A percentile compares a stretch with the other conserved stretches of the same genome.
Evolutionary conservation across 2,329 filamentous ascomycete genomes (phyloP).

Genomic region (Alternaria postmessia): DNA sequence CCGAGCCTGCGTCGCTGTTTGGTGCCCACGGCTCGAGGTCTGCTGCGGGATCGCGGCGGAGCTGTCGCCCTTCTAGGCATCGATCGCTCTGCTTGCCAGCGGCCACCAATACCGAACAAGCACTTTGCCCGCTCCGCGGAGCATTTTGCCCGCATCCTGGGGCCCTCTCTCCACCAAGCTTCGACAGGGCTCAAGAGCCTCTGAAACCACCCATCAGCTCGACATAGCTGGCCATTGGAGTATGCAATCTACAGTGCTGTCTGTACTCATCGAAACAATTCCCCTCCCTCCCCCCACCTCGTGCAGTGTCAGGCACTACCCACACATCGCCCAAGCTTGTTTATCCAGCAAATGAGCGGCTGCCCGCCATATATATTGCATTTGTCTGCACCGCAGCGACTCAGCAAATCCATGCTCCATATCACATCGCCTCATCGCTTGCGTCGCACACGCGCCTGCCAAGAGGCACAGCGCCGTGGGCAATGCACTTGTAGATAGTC

Average conservation of each 20-base stretch:
- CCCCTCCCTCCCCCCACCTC: neutral
- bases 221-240: neutral
- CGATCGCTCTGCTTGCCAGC: slow-evolving; percentile 8
- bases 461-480: slow-evolving; percentile 8
- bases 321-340: neutral
- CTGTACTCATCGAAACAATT: neutral
- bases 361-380: slow-evolving; percentile 16
- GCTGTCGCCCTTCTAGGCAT: neutral
- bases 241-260: neutral
- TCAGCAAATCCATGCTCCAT: slow-evolving; percentile 18
- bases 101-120: slow-evolving; percentile 20
- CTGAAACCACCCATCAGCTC: slow-evolving; percentile 1
- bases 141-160: slow-evolving; percentile 7
- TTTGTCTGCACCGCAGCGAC: slow-evolving; percentile 18
- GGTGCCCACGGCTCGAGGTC: slow-evolving; percentile 21
- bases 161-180: slow-evolving; percentile 4
- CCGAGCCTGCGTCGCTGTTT: slow-evolving; percentile 14
- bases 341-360: slow-evolving; percentile 21
- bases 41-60: slow-evolving; percentile 11
- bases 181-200: neutral
- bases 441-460: slow-evolving; percentile 14
- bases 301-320: slow-evolving; percentile 2
- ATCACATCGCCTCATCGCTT: slow-evolving; percentile 18
- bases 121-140: slow-evolving; percentile 15
- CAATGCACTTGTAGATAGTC: neutral